These are phyloP conservation scores for Cordyceps javanica DNA, from an alignment of 2,329 filamentous ascomycete genomes.

Conservation along the genomic window DNA sequence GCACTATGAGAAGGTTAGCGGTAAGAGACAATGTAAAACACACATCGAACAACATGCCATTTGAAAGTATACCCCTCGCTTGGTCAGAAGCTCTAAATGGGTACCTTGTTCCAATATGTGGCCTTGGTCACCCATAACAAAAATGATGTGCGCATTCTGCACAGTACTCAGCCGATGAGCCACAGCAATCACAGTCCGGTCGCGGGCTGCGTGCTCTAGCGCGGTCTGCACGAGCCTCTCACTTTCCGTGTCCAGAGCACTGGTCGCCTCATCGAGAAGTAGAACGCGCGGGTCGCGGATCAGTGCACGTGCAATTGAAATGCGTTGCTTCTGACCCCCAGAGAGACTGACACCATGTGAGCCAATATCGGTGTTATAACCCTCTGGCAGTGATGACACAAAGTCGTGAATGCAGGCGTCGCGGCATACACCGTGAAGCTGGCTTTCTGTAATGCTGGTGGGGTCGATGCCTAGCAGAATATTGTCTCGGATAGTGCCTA, in stretches of 20 bases:
- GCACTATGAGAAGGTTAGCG: no score
- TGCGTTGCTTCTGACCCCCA: constrained; percentile 64
- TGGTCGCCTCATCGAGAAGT: constrained; percentile 68
- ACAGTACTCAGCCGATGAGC: constrained; percentile 73
- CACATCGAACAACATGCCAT: constrained; percentile 54
- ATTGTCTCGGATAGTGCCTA: constrained; percentile 61
- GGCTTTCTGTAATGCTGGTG: constrained; percentile 42
- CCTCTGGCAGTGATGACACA: constrained; percentile 58
- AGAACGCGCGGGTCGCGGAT: constrained; percentile 58
- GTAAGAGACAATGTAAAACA: no score
- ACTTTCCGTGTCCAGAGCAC: constrained; percentile 58
- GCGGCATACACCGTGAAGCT: constrained; percentile 47
- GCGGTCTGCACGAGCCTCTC: constrained; percentile 58
- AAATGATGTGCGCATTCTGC: constrained; percentile 72
- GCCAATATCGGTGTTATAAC: constrained; percentile 62
- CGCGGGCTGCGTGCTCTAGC: constrained; percentile 56
- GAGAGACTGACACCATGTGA: constrained; percentile 60
- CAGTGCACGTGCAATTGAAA: constrained; percentile 64
- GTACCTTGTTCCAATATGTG: constrained; percentile 49
- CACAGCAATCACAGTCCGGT: constrained; percentile 65
- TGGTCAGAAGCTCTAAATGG: constrained; percentile 45
- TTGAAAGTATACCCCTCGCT: constrained; percentile 49
- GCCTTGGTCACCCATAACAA: constrained; percentile 65
- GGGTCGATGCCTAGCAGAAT: constrained; percentile 58
- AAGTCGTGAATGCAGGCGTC: constrained; percentile 67